phyloP scores from a whole-genome alignment of 2,329 filamentous ascomycete species.

The Grosmannia clavigera region DNA sequence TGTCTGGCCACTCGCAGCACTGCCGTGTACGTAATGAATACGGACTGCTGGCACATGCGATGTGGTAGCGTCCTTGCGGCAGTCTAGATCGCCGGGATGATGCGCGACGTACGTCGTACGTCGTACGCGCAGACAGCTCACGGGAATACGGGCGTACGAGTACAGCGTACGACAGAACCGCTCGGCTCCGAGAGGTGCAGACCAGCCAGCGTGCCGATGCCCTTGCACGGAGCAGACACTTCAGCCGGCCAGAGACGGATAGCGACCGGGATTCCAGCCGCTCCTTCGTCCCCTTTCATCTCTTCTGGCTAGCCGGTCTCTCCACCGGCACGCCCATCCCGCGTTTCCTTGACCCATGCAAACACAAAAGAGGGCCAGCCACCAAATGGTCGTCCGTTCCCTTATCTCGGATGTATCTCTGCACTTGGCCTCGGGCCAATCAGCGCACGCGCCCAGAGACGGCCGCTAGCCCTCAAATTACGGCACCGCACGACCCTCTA shows the following conservation, averaged over 20 bases:
- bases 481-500: neutral
- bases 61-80: neutral
- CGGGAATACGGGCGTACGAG: no score
- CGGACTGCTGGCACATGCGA: neutral
- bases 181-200: no score
- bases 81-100: neutral
- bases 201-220: no score
- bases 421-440: neutral
- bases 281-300: neutral
- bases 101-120: no score
- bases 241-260: no score
- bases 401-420: slow-evolving; percentile 9
- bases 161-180: no score
- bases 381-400: slow-evolving; percentile 5
- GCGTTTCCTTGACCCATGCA: slow-evolving; percentile 2
- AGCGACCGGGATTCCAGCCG: no score
- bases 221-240: no score
- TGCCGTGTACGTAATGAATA: neutral
- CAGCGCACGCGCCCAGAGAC: neutral
- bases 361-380: neutral
- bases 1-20: slow-evolving; percentile 7
- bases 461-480: neutral
- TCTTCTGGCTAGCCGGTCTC: neutral
- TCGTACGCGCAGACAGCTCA: no score
- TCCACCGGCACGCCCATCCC: neutral